Conservation (phyloP, 2,329 filamentous ascomycete species). For the Colletotrichum musicola region DNA sequence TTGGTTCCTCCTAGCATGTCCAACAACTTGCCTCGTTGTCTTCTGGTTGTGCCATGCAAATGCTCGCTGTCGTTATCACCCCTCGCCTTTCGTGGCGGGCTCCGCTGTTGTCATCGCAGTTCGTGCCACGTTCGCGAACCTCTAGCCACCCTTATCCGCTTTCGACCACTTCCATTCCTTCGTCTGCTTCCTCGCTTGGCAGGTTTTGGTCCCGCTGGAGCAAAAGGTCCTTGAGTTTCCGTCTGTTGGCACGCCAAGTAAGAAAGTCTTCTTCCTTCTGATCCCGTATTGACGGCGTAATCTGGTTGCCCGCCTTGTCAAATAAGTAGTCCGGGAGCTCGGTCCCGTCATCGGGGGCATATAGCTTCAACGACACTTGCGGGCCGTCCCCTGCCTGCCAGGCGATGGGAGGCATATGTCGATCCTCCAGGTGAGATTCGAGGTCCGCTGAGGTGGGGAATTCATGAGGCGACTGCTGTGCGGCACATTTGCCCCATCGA, state of each 20-base stretch:
- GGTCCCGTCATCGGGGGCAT: constrained; percentile 40
- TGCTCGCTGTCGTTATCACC: not conserved
- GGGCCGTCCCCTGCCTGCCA: constrained; percentile 74
- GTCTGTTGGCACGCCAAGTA: constrained; percentile 59
- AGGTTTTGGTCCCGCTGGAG: constrained; percentile 60
- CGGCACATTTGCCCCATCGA: constrained; percentile 57
- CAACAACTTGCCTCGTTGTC: constrained; percentile 19
- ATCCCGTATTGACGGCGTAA: constrained; percentile 68
- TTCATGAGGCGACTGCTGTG: constrained; percentile 18
- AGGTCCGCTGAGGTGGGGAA: constrained; percentile 50
- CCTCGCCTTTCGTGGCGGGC: not conserved
- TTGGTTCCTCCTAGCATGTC: constrained; percentile 18
- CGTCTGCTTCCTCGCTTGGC: constrained; percentile 56
- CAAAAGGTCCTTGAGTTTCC: constrained; percentile 58
- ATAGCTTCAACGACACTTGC: constrained; percentile 33
- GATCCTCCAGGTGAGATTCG: constrained; percentile 63
- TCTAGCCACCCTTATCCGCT: not conserved
- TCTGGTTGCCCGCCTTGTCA: constrained; percentile 64
- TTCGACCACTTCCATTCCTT: constrained; percentile 40
- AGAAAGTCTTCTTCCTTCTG: constrained; percentile 64
- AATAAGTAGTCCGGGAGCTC: constrained; percentile 64
- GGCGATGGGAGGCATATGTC: constrained; percentile 64
- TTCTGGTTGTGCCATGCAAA: not conserved
- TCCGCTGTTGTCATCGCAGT: constrained; percentile 4
- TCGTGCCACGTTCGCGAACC: not conserved